Percentiles rank a stretch among this genome's conserved stretches.
Evolutionary conservation across 2,329 filamentous ascomycete species (phyloP).

Genomic region (Verticillium klebahnii): DNA sequence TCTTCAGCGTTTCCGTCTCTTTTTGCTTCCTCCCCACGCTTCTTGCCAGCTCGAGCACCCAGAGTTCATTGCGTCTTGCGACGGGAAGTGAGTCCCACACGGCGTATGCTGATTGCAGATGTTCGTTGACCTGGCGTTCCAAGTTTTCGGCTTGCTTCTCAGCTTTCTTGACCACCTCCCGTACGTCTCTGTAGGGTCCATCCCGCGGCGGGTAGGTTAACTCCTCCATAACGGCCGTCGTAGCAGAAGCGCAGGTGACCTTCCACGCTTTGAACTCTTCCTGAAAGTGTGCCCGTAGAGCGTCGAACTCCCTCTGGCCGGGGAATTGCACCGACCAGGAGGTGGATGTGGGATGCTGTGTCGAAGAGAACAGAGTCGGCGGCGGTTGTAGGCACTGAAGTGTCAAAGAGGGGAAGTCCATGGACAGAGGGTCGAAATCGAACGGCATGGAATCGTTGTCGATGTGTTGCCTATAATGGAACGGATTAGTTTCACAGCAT

Average conservation of each 20-base stretch:
- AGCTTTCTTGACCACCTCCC: slow-evolving; percentile 41
- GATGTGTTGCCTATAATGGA: slow-evolving; percentile 42
- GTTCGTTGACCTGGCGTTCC: slow-evolving; percentile 65
- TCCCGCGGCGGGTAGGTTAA: slow-evolving; percentile 41
- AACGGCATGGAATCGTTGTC: slow-evolving; percentile 55
- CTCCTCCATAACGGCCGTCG: slow-evolving; percentile 46
- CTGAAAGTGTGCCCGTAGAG: slow-evolving; percentile 62
- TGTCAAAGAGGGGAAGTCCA: slow-evolving; percentile 82
- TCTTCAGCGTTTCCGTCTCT: slow-evolving; percentile 46
- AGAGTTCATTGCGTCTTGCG: slow-evolving; percentile 54
- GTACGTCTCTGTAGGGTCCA: slow-evolving; percentile 34
- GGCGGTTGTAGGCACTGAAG: slow-evolving; percentile 77
- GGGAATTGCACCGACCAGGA: slow-evolving; percentile 82
- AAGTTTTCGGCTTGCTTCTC: slow-evolving; percentile 53
- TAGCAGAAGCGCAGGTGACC: slow-evolving; percentile 43
- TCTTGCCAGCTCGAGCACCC: slow-evolving; percentile 58
- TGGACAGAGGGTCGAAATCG: slow-evolving; percentile 78
- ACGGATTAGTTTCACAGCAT: slow-evolving; percentile 11
- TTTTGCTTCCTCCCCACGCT: slow-evolving; percentile 53
- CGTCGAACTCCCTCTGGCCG: slow-evolving; percentile 66
- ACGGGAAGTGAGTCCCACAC: slow-evolving; percentile 67
- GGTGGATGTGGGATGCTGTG: slow-evolving; percentile 69
- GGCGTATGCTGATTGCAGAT: slow-evolving; percentile 71
- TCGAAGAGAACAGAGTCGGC: slow-evolving; percentile 75
- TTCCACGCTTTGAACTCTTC: slow-evolving; percentile 66